Evolutionary conservation across 805 yeast species (phyloP).

Genomic region (Saccharomycopsis sp.): DNA sequence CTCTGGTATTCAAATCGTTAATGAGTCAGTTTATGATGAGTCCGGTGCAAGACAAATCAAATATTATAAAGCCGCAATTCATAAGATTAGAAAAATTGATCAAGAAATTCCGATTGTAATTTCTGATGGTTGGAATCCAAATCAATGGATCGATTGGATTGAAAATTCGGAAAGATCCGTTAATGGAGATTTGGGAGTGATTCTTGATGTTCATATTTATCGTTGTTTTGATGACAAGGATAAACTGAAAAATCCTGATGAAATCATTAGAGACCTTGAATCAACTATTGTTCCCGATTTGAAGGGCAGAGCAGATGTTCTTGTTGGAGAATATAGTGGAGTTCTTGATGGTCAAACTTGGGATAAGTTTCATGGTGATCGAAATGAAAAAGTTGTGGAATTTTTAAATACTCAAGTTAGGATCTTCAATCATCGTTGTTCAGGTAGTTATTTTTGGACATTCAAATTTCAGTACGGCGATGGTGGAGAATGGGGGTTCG

Average conservation of each 20-base stretch:
- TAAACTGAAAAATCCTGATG: slow-evolving; percentile 50
- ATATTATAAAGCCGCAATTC: slow-evolving; percentile 58
- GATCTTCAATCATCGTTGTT: slow-evolving; percentile 42
- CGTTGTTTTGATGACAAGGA: slow-evolving; percentile 77
- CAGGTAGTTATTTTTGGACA: slow-evolving; percentile 88
- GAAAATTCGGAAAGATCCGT: slow-evolving; percentile 28
- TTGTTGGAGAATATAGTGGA: slow-evolving; percentile 88
- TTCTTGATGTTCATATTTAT: slow-evolving; percentile 79
- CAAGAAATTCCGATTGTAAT: slow-evolving; percentile 57
- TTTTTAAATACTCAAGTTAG: slow-evolving; percentile 51
- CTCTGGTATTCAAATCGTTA: slow-evolving; percentile 74
- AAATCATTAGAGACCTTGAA: slow-evolving; percentile 49
- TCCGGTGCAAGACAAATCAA: slow-evolving; percentile 39
- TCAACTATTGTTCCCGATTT: slow-evolving; percentile 39
- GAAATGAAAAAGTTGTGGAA: slow-evolving; percentile 45
- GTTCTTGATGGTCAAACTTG: slow-evolving; percentile 72
- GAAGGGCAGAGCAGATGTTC: slow-evolving; percentile 47
- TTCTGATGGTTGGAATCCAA: slow-evolving; percentile 92
- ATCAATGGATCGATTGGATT: slow-evolving; percentile 65
- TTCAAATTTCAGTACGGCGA: slow-evolving; percentile 76
- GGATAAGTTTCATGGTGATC: slow-evolving; percentile 38
- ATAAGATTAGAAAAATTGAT: slow-evolving; percentile 47
- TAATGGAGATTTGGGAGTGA: slow-evolving; percentile 41
- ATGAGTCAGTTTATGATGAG: slow-evolving; percentile 65
- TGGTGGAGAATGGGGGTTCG: slow-evolving; percentile 96